phyloP scores from a whole-genome alignment of 768 basidiomycete species.

The Kockovaella imperatae region DNA sequence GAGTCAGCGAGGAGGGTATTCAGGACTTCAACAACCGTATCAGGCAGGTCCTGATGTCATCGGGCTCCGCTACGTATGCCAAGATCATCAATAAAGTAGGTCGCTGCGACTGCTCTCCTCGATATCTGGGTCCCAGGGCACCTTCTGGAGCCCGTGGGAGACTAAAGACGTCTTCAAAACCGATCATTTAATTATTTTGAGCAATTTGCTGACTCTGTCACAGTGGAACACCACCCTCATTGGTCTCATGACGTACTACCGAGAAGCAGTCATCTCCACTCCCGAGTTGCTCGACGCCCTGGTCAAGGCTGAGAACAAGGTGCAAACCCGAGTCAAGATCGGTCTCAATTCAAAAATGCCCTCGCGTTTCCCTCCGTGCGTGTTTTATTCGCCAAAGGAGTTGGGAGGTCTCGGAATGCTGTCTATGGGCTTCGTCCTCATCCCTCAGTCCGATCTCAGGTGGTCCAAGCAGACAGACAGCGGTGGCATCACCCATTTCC shows the following conservation, averaged over 20 bases:
- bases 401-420: conserved; percentile 97
- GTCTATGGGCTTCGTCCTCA: conserved; percentile 98
- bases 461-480: conserved; percentile 99
- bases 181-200: too few relatives aligned
- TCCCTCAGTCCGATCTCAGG: conserved; percentile 92
- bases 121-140: too few relatives aligned
- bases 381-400: conserved; percentile 97
- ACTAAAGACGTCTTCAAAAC: too few relatives aligned
- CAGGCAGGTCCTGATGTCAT: conserved; percentile 88
- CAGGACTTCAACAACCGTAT: conserved; percentile 98
- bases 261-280: conserved; percentile 94
- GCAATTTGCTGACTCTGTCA: conserved; percentile 2
- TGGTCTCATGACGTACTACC: conserved; percentile 95
- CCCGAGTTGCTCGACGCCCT: conserved; percentile 90
- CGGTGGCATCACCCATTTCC: conserved; percentile 96
- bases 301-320: conserved; percentile 99
- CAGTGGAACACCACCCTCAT: conserved; percentile 65
- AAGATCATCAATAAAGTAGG: conserved; percentile 65
- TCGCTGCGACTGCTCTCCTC: not conserved
- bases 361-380: conserved; percentile 82
- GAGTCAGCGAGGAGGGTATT: conserved; percentile 94
- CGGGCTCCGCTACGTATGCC: conserved; percentile 95
- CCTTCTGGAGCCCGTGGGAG: too few relatives aligned
- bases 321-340: conserved; percentile 98
- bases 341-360: conserved; percentile 99